Conservation (phyloP, 257 asterid species). For the Penstemon davidsonii region DNA sequence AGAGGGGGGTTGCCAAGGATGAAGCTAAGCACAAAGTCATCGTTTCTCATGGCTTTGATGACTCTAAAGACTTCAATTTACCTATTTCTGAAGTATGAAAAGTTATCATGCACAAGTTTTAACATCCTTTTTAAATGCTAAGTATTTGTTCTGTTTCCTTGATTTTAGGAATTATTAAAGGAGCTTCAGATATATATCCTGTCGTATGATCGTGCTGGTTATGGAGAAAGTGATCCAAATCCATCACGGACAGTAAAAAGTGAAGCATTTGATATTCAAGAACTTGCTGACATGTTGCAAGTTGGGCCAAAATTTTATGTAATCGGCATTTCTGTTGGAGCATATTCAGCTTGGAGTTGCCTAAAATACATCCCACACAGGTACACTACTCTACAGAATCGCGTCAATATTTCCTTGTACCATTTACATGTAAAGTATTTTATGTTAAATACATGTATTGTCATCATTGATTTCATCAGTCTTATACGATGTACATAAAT, state of each 20-base stretch:
- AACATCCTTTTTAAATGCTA: not conserved
- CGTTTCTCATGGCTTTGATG: constrained; percentile 62
- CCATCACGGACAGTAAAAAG: constrained; percentile 71
- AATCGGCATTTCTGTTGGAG: constrained; percentile 80
- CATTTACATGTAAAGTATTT: not conserved
- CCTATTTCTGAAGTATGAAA: constrained; percentile 59
- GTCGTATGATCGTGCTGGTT: constrained; percentile 85
- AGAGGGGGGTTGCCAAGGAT: constrained; percentile 62
- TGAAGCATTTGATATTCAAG: constrained; percentile 84
- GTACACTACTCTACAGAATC: constrained; percentile 29
- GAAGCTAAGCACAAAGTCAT: constrained; percentile 62
- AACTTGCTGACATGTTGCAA: constrained; percentile 73
- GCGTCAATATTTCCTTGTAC: not conserved
- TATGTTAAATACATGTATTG: not conserved
- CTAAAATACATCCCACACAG: constrained; percentile 70
- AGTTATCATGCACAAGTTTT: constrained; percentile 12
- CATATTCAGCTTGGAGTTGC: constrained; percentile 82
- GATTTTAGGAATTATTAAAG: constrained; percentile 61
- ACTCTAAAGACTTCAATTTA: constrained; percentile 56
- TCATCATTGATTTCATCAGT: not conserved
- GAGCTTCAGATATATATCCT: constrained; percentile 61
- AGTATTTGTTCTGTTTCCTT: not conserved
- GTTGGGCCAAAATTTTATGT: constrained; percentile 68
- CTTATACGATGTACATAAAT: not conserved
- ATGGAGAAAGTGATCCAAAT: constrained; percentile 92